These are phyloP conservation scores for Chamaecrista fasciculata DNA, from an alignment of 306 rosid species.

Conservation along the genomic window DNA sequence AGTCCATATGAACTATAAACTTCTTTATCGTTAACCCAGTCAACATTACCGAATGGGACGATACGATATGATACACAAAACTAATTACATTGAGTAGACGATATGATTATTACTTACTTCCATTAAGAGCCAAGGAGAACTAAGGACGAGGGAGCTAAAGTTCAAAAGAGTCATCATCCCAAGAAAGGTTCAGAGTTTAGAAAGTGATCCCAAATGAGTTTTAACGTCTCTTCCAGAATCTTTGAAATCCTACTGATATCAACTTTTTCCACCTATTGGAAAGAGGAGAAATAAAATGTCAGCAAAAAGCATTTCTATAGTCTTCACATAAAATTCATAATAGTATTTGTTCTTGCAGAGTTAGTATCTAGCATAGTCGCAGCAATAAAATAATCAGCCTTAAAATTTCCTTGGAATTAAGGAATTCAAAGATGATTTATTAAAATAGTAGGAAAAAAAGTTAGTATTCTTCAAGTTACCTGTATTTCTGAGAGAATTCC, in stretches of 20 bases:
- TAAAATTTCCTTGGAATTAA: too few species aligned
- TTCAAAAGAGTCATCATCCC: slow-evolving; percentile 21
- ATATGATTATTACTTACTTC: background rate
- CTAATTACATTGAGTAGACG: background rate
- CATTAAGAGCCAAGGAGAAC: background rate
- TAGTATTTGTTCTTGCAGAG: background rate
- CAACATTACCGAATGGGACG: too few species aligned
- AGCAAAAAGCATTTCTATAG: too few species aligned
- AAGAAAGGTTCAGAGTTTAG: slow-evolving; percentile 30
- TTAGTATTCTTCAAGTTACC: too few species aligned
- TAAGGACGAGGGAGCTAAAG: background rate
- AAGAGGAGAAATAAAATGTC: background rate
- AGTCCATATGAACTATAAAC: too few species aligned
- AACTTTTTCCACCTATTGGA: slow-evolving; percentile 28
- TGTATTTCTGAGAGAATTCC: slow-evolving; percentile 30
- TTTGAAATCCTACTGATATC: slow-evolving; percentile 34
- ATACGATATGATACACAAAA: too few species aligned
- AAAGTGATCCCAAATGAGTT: slow-evolving; percentile 44
- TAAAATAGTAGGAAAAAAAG: too few species aligned
- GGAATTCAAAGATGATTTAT: too few species aligned
- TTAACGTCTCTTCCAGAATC: slow-evolving; percentile 45
- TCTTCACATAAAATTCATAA: background rate
- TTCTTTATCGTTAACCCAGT: too few species aligned
- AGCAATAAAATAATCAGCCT: too few species aligned
- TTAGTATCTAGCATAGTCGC: background rate